Evolutionary conservation across 2,329 filamentous ascomycete species (phyloP), one percentile per base, ranked within the genome.

Genomic region (Corynespora cassiicola): DNA sequence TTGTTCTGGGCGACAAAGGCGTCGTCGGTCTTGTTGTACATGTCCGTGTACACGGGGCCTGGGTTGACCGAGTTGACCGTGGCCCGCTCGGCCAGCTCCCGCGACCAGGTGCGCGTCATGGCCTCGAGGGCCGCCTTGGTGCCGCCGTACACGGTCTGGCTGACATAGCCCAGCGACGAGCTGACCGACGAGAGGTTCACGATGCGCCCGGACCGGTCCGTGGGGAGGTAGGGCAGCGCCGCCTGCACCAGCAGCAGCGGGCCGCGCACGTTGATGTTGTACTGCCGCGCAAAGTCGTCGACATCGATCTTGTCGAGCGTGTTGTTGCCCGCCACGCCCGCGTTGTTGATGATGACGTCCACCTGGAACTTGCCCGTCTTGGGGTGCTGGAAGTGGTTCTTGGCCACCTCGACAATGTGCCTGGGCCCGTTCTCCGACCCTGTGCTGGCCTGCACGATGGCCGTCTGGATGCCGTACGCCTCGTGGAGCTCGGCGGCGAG

Each of bases 261-360:
- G 0, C 87, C 90, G 7, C 89, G 79, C 15, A 95, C 90, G 61
- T 95, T 95, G 70, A 94, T 79, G 39, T 80, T 79, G 73, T 89
- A 95, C 39, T 86, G 83, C 53, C 78, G 73, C 27, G 83, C 77
- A 71, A 91, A 95, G 57, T 90, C 80, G 9, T 76, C 75, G 5
- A 76, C 61, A 4, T 78, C 79, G 47, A 89, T 80, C 18, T 87
- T 79, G 33, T 81, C 77, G 16, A 87, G 71, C 17, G 73, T 65
- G 53, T 85, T 80, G 70, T 94, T 92, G 24, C 80, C 67, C 8
- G 75, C 70, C 3, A 81, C 73, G 17, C 88, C 90, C 19, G 90
- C 90, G 66, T 95, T 95, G 78, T 95, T 95, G 74, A 95, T 75
- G 36, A 95, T 74, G 45, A 95, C 88, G 70, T 95, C 88, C 58